Base-by-base conservation (phyloP, 2,329 filamentous ascomycete species). In the Trichoderma guizhouense region DNA sequence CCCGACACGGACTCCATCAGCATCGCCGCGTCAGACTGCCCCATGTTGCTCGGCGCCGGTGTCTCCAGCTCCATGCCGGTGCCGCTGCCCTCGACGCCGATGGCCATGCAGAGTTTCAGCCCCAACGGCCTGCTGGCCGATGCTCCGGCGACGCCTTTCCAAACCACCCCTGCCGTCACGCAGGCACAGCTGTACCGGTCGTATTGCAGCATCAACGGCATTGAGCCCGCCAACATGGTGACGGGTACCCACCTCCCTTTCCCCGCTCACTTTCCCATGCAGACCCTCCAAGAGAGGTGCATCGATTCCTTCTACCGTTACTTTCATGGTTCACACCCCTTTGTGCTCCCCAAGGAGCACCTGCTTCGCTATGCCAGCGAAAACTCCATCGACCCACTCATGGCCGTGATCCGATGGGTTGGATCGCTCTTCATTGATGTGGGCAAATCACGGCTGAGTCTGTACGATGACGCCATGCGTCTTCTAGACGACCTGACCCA, bases 311-410 rank as follows among this genome's bases (percentile, higher is more conserved):
- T 88, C 76, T 90, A 89, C 74, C 83, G 84, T 73, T 83, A 87
- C 75, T 90, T 90, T 75, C 85, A 87, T 74, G 83, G 85, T 11
- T 84, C 85, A 3, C 89, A 90, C 75, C 89, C 88, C 2, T 87
- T 90, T 75, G 83, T 86, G 26, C 81, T 90, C 32, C 88, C 88
- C 2, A 87, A 85, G 74, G 81, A 85, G 7, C 80, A 83, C 63
- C 81, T 90, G 30, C 76, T 87, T 57, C 83, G 83, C 65, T 76
- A 87, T 34, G 79, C 84, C 7, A 85, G 86, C 68, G 85, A 88
- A 63, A 82, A 80, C 30, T 79, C 84, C 30, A 74, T 88, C 14
- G 82, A 84, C 68, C 83, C 86, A 69, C 80, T 90, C 28, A 74
- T 88, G 53, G 84, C 88, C 1, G 86, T 86, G 32, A 87, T 89